Base-by-base conservation (phyloP, 139 green algal genomes). In the Trebouxia sp. region DNA sequence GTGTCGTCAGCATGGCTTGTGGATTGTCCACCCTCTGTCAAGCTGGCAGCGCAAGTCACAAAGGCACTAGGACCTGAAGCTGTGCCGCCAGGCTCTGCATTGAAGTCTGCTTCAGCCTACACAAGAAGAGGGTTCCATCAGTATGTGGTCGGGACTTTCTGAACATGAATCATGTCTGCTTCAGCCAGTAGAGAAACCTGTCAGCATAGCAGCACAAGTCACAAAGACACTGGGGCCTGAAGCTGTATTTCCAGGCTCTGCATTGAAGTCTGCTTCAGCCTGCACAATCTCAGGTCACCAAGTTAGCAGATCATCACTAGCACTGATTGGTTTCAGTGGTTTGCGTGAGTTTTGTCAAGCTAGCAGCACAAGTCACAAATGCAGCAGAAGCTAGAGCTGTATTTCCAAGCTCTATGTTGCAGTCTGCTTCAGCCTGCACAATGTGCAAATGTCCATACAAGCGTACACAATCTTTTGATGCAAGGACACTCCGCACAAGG, bases 1-100 rank as follows among this genome's bases (percentile, higher is more conserved):
- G 66, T 76, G 66, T 76, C 66, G 32, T 76, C 66, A 26, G 39
- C 66, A 51, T 76, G 66, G 9, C 38, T 48, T 24, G 38, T 50
- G 22, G 66, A 32, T 5, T 76, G 66, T 6, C 66, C 66, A 15
- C 66, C 66, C 66, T 76, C 66, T 22, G 41, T 51, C 37, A 76
- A 17, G 39, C 39, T 76, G 38, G 22, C 24, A 26, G 66, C 66
- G 38, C 66, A 76, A 6, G 39, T 76, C 39, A 76, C 39, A 50
- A 76, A 76, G 41, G 66, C 66, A 76, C 66, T 76, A 24, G 35
- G 37, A 35, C 38, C 17, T 30, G 66, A 50, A 32, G 39, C 38
- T 14, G 66, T 32, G 15, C 15, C 38, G 24, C 41, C 26, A 35
- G 32, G 38, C 20, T 50, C 66, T 28, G 66, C 39, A 38, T 38